phyloP scores from a whole-genome alignment of 352 stramenopile species.

The Phytophthora fragariae region DNA sequence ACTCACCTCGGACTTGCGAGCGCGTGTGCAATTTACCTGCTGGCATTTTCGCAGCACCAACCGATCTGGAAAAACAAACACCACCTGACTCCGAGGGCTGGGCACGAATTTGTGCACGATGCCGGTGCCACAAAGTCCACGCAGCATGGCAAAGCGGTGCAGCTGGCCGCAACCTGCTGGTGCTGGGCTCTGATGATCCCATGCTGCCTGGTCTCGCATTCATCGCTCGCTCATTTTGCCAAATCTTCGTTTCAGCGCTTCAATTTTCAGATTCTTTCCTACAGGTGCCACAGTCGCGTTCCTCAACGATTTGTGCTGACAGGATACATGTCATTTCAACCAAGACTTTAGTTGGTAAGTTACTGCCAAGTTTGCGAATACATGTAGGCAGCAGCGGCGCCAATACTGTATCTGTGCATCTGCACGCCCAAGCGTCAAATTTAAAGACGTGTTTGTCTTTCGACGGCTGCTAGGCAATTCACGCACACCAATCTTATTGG shows the following conservation, averaged over 20 bases:
- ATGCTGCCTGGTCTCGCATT: constrained; percentile 22
- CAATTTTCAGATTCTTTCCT: constrained; percentile 16
- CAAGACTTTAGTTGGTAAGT: not conserved
- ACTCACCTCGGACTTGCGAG: constrained; percentile 17
- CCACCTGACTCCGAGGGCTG: constrained; percentile 5
- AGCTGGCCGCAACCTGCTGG: constrained; percentile 27
- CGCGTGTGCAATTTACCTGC: constrained; percentile 12
- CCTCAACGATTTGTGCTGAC: constrained; percentile 26
- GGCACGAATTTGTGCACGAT: not conserved
- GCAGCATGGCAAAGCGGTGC: constrained; percentile 1
- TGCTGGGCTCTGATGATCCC: constrained; percentile 15
- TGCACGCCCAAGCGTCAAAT: not conserved
- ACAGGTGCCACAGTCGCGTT: not conserved
- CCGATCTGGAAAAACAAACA: constrained; percentile 16
- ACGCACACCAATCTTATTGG: not conserved
- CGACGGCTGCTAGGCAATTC: not conserved
- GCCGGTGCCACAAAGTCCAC: constrained; percentile 8
- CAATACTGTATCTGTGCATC: not conserved
- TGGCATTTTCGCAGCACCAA: constrained; percentile 32
- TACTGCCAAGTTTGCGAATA: not conserved
- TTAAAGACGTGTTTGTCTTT: not conserved
- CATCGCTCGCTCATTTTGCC: not conserved
- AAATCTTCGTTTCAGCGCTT: constrained; percentile 5
- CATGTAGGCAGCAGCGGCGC: no score
- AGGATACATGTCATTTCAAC: not conserved